Percentiles rank a stretch among this genome's conserved stretches.
Conservation (phyloP, 2,329 filamentous ascomycete species). For the Phialophora verrucosa region DNA sequence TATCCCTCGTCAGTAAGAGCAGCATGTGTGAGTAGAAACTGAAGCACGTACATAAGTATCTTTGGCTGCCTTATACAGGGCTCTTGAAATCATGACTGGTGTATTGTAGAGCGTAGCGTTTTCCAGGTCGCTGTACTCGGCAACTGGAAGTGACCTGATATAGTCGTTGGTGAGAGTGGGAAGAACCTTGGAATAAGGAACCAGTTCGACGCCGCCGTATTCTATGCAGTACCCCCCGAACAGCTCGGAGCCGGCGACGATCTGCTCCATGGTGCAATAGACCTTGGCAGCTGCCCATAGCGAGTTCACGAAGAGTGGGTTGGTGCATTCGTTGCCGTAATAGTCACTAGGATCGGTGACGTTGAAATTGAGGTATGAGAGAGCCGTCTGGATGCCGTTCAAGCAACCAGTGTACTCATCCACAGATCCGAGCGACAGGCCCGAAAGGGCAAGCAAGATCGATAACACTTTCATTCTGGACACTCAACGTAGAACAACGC, state of each 20-base stretch:
- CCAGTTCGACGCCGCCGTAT: slow-evolving; percentile 42
- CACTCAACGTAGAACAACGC: not conserved
- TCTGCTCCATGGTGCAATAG: slow-evolving; percentile 41
- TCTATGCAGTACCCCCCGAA: slow-evolving; percentile 31
- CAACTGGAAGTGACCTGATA: slow-evolving; percentile 44
- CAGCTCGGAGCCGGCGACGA: slow-evolving; percentile 36
- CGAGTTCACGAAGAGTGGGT: slow-evolving; percentile 44
- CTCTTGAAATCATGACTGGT: slow-evolving; percentile 44
- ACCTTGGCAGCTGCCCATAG: slow-evolving; percentile 46
- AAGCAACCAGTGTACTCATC: slow-evolving; percentile 18
- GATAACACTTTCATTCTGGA: slow-evolving; percentile 15
- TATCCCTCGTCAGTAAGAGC: not conserved
- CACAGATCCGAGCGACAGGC: not conserved
- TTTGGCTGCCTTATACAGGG: slow-evolving; percentile 43
- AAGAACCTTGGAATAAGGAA: slow-evolving; percentile 33
- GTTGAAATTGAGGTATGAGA: slow-evolving; percentile 26
- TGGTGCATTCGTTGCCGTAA: slow-evolving; percentile 41
- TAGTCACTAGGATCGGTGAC: slow-evolving; percentile 16
- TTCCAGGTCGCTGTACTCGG: slow-evolving; percentile 44
- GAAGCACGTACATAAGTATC: slow-evolving; percentile 43
- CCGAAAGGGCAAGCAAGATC: slow-evolving; percentile 15
- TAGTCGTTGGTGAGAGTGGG: slow-evolving; percentile 44
- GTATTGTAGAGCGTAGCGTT: slow-evolving; percentile 33
- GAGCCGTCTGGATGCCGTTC: slow-evolving; percentile 21
- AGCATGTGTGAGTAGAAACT: not conserved